Percentiles rank a stretch among this genome's conserved stretches.
Evolutionary conservation across 2,329 filamentous ascomycete genomes (phyloP).

Genomic region (Xylariaceae sp.): DNA sequence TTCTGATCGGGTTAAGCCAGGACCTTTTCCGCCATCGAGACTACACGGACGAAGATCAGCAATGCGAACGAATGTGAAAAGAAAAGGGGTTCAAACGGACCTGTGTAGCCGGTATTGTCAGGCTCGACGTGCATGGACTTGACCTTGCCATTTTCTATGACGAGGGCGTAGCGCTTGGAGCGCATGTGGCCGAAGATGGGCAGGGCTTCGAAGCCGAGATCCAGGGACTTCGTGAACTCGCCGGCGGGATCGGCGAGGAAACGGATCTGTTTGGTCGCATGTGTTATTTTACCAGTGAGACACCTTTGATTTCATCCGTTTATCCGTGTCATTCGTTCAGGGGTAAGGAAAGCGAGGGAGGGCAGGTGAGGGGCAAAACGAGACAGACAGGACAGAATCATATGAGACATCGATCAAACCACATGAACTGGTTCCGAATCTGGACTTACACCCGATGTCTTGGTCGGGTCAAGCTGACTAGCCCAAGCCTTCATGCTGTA

Average conservation of each 20-base stretch:
- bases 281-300: background rate
- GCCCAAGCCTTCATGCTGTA: conserved; percentile 85
- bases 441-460: conserved; percentile 67
- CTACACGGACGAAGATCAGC: conserved; percentile 29
- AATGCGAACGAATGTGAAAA: background rate
- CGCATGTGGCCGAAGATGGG: conserved; percentile 76
- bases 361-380: too few relatives aligned
- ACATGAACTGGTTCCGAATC: background rate
- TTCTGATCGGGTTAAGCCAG: conserved; percentile 30
- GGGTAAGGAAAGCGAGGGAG: too few relatives aligned
- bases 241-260: conserved; percentile 80
- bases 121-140: conserved; percentile 77
- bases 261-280: conserved; percentile 56
- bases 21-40: conserved; percentile 49
- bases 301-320: background rate
- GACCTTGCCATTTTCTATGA: conserved; percentile 80
- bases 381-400: too few relatives aligned
- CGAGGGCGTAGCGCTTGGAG: conserved; percentile 82
- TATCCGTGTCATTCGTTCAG: background rate
- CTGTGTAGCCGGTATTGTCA: conserved; percentile 76
- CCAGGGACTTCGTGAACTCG: conserved; percentile 75
- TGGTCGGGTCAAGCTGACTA: conserved; percentile 67
- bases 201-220: conserved; percentile 73
- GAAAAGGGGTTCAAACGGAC: conserved; percentile 41
- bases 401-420: background rate